Base-by-base conservation (phyloP, 1,284 basidiomycete species). In the Ganoderma meredithae region DNA sequence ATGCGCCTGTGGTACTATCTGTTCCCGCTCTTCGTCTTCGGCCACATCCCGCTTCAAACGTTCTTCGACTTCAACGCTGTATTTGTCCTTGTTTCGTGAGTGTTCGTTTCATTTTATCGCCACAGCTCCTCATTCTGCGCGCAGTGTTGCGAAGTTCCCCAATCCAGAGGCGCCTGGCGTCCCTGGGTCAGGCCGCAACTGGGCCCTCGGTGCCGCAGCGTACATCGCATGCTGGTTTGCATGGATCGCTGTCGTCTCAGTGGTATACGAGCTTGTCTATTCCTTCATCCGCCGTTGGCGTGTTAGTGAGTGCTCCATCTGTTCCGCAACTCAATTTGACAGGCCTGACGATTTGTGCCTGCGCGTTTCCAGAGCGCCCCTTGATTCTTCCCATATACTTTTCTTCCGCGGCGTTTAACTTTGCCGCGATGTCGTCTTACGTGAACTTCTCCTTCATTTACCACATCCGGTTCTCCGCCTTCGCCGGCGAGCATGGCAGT, bases 31-130 rank as follows among this genome's bases (percentile, higher is more conserved):
- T 80, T 93, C 72, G 84, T 89, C 5, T 88, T 94, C 77, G 88
- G 85, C 25, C 90, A 93, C 76, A 81, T 95, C 55, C 88, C 88
- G 25, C 77, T 93, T 19, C 93, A 95, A 79, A 89, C 90, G 1
- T 94, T 90, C 75, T 88, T 95, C 77, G 93, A 95, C 76, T 93
- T 94, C 79, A 94, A 94, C 77, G 88, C 88, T 76, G 89, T 90
- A 74, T 95, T 88, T 81, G 88, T 93, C 72, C 77, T 95, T 73
- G 77, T 94, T 64, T 85, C 93, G 93, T 94, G 76, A 82, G 93
- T 89, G 58, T 19, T 62, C 53, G 40, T 44, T 65, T 69, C 66
- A 36, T 56, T 12, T 61, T 70, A 63, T 62, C 61, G 40, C 40
- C 17, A 19, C 25, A 69, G 52, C 64, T 67, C 44, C 71, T 75